Conservation (phyloP, 768 basidiomycete genomes). For the Auricularia sp. region DNA sequence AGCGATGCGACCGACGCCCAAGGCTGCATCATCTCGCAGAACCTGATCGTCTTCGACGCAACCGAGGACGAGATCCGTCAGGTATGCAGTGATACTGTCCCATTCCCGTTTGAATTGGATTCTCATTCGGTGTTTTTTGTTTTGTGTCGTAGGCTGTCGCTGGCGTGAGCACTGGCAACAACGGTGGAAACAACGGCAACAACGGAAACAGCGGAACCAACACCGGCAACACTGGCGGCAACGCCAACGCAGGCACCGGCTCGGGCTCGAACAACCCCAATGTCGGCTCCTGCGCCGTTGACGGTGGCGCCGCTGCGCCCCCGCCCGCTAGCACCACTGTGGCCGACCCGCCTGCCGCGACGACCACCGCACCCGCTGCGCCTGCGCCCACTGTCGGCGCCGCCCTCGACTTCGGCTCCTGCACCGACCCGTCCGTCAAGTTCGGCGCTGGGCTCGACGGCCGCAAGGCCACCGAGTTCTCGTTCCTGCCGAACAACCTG, state of each 20-base stretch:
- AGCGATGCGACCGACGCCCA: slow-evolving; percentile 34
- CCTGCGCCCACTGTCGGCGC: slow-evolving; percentile 9
- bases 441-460: slow-evolving; percentile 47
- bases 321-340: slow-evolving; percentile 3
- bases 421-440: slow-evolving; percentile 43
- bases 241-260: not conserved
- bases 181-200: not conserved
- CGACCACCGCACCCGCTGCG: slow-evolving; percentile 2
- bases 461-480: slow-evolving; percentile 44
- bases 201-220: not conserved
- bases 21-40: slow-evolving; percentile 57
- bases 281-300: slow-evolving; percentile 5
- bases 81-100: slow-evolving; percentile 13
- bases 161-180: slow-evolving; percentile 4
- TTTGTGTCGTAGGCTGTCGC: slow-evolving; percentile 5
- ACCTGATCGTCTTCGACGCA: slow-evolving; percentile 45
- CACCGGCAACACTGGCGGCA: not conserved
- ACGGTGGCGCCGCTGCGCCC: slow-evolving; percentile 14
- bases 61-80: slow-evolving; percentile 48
- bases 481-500: not conserved
- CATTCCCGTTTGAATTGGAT: no score
- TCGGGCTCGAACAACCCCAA: not conserved
- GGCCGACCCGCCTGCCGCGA: slow-evolving; percentile 4
- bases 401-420: slow-evolving; percentile 34
- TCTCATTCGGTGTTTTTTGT: no score